A percentile compares a stretch with the other conserved stretches of the same genome.
Conservation (phyloP, 1,284 basidiomycete genomes). For the Irpex sp. region DNA sequence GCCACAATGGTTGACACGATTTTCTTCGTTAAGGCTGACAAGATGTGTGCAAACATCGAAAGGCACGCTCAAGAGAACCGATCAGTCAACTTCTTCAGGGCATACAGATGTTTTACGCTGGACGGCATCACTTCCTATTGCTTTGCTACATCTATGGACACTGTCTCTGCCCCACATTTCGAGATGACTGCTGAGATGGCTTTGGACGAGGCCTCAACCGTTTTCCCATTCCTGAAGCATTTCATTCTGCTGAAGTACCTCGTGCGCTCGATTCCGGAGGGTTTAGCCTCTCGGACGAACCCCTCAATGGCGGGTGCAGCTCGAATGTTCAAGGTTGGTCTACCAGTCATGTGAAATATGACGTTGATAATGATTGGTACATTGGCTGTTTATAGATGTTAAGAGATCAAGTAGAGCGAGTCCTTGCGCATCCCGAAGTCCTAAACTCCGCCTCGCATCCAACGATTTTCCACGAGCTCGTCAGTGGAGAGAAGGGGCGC, state of each 20-base stretch:
- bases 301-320: constrained; percentile 4
- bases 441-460: constrained; percentile 21
- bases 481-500: constrained; percentile 15
- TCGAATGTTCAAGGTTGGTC: constrained; percentile 1
- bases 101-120: constrained; percentile 21
- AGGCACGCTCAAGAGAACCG: constrained; percentile 3
- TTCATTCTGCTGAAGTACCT: constrained; percentile 22
- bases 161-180: constrained; percentile 22
- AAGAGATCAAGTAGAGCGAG: constrained; percentile 27
- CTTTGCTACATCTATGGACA: constrained; percentile 22
- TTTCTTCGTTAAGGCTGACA: neutral
- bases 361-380: too few species aligned
- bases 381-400: constrained; percentile 5
- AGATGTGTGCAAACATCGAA: constrained; percentile 13
- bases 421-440: constrained; percentile 24
- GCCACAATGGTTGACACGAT: neutral
- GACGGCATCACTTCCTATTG: constrained; percentile 30
- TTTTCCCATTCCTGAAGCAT: constrained; percentile 23
- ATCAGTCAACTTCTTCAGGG: constrained; percentile 14
- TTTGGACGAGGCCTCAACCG: constrained; percentile 18
- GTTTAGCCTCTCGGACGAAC: constrained; percentile 1
- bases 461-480: constrained; percentile 27
- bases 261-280: constrained; percentile 5
- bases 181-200: constrained; percentile 20
- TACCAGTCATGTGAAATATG: neutral